Base-by-base conservation (phyloP, 1,139 yeast genomes). In the Saccharomyces uvarum region DNA sequence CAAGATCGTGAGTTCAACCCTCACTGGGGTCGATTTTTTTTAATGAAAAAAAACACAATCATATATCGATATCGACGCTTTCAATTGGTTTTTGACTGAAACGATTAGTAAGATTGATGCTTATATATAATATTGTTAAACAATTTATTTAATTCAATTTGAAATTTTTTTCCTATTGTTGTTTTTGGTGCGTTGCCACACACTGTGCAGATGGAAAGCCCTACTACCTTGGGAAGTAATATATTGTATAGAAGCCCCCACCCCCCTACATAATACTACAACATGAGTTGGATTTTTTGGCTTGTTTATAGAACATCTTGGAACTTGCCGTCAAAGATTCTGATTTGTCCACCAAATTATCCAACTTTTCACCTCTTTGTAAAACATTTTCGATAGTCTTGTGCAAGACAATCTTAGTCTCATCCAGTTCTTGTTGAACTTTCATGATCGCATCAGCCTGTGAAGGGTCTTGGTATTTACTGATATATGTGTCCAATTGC, bases 401-500 rank as follows among this genome's bases (percentile, higher is more conserved):
- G 74, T 93, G 98, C 67, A 93, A 77, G 47, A 91, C 97, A 64
- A 91, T 89, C 78, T 93, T 95, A 48, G 99, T 93, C 70, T 95
- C 99, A 73, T 95, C 99, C 65, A 93, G 80, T 73, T 93, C 99
- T 69, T 90, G 96, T 75, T 95, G 99, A 41, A 93, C 99, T 72
- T 86, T 88, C 96, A 93, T 86, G 61, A 93, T 85, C 14, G 97
- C 86, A 69, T 93, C 99, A 0, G 99, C 98, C 75, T 93, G 97
- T 42, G 86, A 79, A 26, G 99, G 99, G 71, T 95, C 97, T 74
- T 93, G 99, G 74, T 95, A 93, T 68, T 88, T 88, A 64, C 77
- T 75, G 63, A 95, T 75, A 70, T 90, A 90, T 31, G 75, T 75
- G 46, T 84, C 86, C 66, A 93, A 77, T 59, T 81, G 82, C 41